Evolutionary conservation across 768 basidiomycete genomes (phyloP).

Genomic region (Zangia roseola): DNA sequence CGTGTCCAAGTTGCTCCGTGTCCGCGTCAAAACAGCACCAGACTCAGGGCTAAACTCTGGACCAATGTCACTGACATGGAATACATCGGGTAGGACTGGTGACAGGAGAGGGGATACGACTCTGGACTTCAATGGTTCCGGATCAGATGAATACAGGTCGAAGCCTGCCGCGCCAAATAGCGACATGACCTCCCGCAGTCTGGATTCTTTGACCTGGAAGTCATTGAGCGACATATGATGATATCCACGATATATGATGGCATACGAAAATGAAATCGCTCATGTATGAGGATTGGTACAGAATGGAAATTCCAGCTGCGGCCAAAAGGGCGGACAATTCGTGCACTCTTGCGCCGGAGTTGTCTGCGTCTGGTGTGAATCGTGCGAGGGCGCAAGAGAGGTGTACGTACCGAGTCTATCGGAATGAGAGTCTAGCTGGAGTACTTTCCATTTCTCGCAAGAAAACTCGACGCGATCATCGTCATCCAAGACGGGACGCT

Average conservation of each 20-base stretch:
- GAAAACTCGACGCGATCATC: constrained; percentile 64
- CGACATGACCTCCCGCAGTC: constrained; percentile 59
- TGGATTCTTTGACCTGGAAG: constrained; percentile 62
- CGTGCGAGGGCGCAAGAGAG: background rate
- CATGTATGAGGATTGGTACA: constrained; percentile 82
- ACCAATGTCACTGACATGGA: constrained; percentile 28
- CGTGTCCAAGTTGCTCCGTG: constrained; percentile 39
- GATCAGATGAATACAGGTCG: constrained; percentile 55
- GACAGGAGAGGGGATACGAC: constrained; percentile 32
- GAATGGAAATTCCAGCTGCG: constrained; percentile 73
- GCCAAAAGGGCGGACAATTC: constrained; percentile 77
- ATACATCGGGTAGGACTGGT: constrained; percentile 31
- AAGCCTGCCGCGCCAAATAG: constrained; percentile 63
- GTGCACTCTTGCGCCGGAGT: constrained; percentile 68
- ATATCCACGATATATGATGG: constrained; percentile 2
- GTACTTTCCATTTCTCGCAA: constrained; percentile 72
- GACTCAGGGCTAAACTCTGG: constrained; percentile 33
- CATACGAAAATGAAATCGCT: constrained; percentile 80
- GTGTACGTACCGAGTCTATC: constrained; percentile 57
- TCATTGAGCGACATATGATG: constrained; percentile 1
- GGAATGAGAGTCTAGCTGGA: constrained; percentile 80
- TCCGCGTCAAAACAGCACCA: constrained; percentile 50
- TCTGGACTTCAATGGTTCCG: constrained; percentile 34
- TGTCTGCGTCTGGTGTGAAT: constrained; percentile 41
- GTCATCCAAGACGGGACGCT: constrained; percentile 24